Percentiles rank a stretch among this genome's conserved stretches.
phyloP scores from a whole-genome alignment of 2,329 filamentous ascomycete genomes.

The Ceratocystiopsis brevicomis region DNA sequence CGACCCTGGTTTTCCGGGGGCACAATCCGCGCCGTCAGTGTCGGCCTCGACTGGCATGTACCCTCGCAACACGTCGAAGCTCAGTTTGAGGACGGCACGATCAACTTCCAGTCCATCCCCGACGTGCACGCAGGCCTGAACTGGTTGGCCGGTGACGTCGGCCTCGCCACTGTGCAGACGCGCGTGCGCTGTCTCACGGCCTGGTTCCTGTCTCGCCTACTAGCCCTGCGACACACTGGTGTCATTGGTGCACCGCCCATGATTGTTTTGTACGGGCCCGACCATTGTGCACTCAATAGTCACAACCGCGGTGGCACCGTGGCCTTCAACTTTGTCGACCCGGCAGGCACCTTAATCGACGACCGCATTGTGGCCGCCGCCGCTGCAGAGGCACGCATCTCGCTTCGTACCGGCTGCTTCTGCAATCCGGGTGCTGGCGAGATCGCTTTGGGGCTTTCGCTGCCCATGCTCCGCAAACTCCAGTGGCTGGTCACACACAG shows the following conservation, averaged over 20 bases:
- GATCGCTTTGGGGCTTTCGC: constrained; percentile 15
- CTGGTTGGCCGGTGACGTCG: constrained; percentile 15
- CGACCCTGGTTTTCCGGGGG: constrained; percentile 23
- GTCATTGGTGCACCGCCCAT: constrained; percentile 10
- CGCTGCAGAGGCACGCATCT: constrained; percentile 17
- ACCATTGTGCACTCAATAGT: constrained; percentile 3
- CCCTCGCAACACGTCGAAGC: constrained; percentile 12
- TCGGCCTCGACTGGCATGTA: constrained; percentile 15
- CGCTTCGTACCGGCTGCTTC: constrained; percentile 23
- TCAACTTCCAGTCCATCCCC: constrained; percentile 21
- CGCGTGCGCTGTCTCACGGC: constrained; percentile 20
- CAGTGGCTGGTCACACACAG: constrained; percentile 4
- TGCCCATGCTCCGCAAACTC: constrained; percentile 5
- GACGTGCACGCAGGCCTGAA: constrained; percentile 20
- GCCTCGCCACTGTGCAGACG: constrained; percentile 13
- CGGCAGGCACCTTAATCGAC: constrained; percentile 16
- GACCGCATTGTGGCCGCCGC: constrained; percentile 18
- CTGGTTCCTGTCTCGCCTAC: constrained; percentile 17
- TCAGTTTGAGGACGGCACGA: constrained; percentile 22
- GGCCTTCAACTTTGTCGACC: constrained; percentile 21
- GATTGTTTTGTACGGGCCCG: constrained; percentile 18
- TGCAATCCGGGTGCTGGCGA: constrained; percentile 23
- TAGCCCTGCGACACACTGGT: constrained; percentile 16
- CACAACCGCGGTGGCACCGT: constrained; percentile 18
- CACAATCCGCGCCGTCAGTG: constrained; percentile 17